Base-by-base conservation (phyloP, 768 basidiomycete genomes). In the Hortiboletus campestris region DNA sequence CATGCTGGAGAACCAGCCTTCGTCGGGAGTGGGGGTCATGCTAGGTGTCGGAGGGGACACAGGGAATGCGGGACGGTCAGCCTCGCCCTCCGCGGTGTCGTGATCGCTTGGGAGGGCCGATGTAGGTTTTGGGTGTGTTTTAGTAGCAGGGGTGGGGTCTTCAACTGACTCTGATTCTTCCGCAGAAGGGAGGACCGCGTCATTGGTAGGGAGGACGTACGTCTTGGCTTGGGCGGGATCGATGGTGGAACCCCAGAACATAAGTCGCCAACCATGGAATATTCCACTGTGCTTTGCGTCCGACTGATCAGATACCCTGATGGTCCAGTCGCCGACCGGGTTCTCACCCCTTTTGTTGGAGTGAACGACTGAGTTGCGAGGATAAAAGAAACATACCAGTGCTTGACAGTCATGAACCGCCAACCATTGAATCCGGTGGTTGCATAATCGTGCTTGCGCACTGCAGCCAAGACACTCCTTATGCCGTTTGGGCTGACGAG, bases 331-430 rank as follows among this genome's bases (percentile, higher is more conserved):
- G 17, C 97, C 97, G 29, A 91, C 69, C 1, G 94, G 90, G 70
- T 91, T 78, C 74, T 99, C 97, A 38, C 90, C 94, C 96, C 96
- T 98, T 58, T 25, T 12, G 35, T 49, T 20, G 39, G 1, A 29
- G 55, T 74, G 38, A 72, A 54, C 12, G 49, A 35, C 36, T 28
- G 48, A 25, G 7, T 14, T 35, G 56, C n/a, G 44, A 19, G 46
- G 54, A 12, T 22, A 60, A 35, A 55, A 38, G 32, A 10, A 51
- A 51, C 72, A 22, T 55, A 95, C 96, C 97, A 99, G 66, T 99
- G 97, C 72, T 99, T 99, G 53, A 98, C 83, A 32, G 85, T 84
- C 94, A 98, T 98, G 70, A 99, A 99, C n/a, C 81, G 87, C 97
- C 97, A 99, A 1, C 92, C 95, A n/a, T 84, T 83, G 69, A 81